phyloP scores from a whole-genome alignment of 2,329 filamentous ascomycete genomes.

The Pseudopyricularia javanii region DNA sequence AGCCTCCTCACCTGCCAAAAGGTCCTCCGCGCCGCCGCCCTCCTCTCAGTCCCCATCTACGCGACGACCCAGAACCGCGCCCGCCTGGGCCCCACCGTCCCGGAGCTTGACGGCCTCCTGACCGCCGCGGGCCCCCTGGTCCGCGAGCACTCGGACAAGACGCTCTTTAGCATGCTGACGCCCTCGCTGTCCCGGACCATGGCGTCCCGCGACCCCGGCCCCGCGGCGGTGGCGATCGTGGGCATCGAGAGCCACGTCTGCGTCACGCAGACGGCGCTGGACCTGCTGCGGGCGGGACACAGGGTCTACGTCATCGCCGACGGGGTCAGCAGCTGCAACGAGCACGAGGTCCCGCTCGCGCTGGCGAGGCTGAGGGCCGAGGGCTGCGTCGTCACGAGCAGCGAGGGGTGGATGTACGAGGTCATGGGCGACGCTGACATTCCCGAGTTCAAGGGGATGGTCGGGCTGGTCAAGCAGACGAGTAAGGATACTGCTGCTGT shows the following conservation, averaged over 20 bases:
- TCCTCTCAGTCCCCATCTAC: conserved; percentile 65
- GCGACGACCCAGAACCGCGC: conserved; percentile 75
- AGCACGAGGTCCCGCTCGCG: conserved; percentile 68
- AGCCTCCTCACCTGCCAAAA: conserved; percentile 58
- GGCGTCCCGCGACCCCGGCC: conserved; percentile 11
- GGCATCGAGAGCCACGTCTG: conserved; percentile 94
- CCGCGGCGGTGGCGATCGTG: conserved; percentile 52
- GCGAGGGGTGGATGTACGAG: conserved; percentile 86
- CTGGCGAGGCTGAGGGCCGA: conserved; percentile 62
- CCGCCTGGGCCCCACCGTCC: conserved; percentile 68
- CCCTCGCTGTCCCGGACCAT: conserved; percentile 43
- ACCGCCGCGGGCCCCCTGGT: conserved; percentile 33
- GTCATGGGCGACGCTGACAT: conserved; percentile 70
- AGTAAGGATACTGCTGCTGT: conserved; percentile 56
- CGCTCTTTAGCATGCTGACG: conserved; percentile 77
- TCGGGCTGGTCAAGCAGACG: conserved; percentile 67
- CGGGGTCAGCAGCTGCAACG: conserved; percentile 79
- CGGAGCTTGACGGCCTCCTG: conserved; percentile 50
- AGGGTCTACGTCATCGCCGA: conserved; percentile 80
- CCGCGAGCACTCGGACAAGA: conserved; percentile 61
- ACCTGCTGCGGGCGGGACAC: conserved; percentile 64
- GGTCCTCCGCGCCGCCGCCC: conserved; percentile 50
- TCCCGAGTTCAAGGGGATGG: conserved; percentile 60
- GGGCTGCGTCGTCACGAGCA: conserved; percentile 70
- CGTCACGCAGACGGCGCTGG: conserved; percentile 82